Percentiles rank a stretch among this genome's conserved stretches.
Evolutionary conservation across 371 early-diverging fungal genomes (phyloP).

Genomic region (Lichtheimia corymbifera): DNA sequence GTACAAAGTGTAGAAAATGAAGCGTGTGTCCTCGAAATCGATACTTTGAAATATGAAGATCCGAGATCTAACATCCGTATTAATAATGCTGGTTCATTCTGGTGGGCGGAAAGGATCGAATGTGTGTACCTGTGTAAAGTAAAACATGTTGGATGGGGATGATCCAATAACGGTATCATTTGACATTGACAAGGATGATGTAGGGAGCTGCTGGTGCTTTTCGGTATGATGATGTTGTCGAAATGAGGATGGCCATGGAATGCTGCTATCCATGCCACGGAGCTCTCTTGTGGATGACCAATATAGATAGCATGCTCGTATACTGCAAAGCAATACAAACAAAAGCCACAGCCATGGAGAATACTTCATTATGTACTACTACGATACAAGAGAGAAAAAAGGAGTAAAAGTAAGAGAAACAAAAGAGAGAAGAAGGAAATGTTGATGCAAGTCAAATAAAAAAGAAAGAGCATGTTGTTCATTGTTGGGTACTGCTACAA

Average conservation of each 20-base stretch:
- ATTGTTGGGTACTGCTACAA: slow-evolving; percentile 8
- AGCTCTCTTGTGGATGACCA: slow-evolving; percentile 9
- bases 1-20: slow-evolving; percentile 77
- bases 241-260: slow-evolving; percentile 19
- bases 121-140: slow-evolving; percentile 59
- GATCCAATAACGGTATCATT: slow-evolving; percentile 33
- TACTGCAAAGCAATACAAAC: slow-evolving; percentile 8
- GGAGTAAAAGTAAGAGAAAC: neutral
- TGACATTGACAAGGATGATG: neutral
- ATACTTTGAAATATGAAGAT: slow-evolving; percentile 82
- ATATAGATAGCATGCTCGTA: slow-evolving; percentile 18
- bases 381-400: neutral
- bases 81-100: neutral
- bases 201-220: neutral
- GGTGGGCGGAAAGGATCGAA: neutral
- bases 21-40: slow-evolving; percentile 63
- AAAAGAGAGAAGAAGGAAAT: neutral
- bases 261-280: neutral
- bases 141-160: slow-evolving; percentile 55
- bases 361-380: slow-evolving; percentile 8
- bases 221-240: slow-evolving; percentile 7
- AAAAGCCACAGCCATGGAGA: slow-evolving; percentile 10
- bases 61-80: slow-evolving; percentile 62
- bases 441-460: neutral
- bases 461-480: neutral